phyloP scores from a whole-genome alignment of 2,329 filamentous ascomycete species.

The Paraphoma chrysanthemicola region DNA sequence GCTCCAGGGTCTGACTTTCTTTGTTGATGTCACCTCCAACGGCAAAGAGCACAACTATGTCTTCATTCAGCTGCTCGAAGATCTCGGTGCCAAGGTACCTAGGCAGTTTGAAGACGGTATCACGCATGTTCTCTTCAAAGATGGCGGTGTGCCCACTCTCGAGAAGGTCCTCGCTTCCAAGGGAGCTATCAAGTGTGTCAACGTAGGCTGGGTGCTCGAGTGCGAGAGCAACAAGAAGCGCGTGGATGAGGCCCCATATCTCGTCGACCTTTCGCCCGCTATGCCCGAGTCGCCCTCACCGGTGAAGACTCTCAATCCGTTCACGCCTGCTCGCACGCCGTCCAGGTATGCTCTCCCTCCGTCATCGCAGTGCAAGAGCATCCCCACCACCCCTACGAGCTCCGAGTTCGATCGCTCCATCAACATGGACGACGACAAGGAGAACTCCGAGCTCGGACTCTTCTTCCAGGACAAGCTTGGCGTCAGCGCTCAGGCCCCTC shows the following conservation, averaged over 20 bases:
- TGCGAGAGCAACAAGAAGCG: slow-evolving; percentile 44
- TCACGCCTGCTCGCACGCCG: slow-evolving; percentile 42
- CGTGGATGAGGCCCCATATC: slow-evolving; percentile 42
- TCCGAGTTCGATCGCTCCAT: slow-evolving; percentile 39
- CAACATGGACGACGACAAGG: slow-evolving; percentile 30
- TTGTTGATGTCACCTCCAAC: slow-evolving; percentile 82
- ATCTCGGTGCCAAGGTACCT: slow-evolving; percentile 83
- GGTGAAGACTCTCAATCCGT: slow-evolving; percentile 26
- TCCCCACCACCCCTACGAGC: slow-evolving; percentile 33
- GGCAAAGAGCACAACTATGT: slow-evolving; percentile 66
- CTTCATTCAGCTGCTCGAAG: slow-evolving; percentile 77
- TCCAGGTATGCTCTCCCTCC: slow-evolving; percentile 32
- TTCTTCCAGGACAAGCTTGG: slow-evolving; percentile 52
- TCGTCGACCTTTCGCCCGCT: slow-evolving; percentile 36
- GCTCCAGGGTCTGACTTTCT: slow-evolving; percentile 72
- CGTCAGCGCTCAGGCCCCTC: slow-evolving; percentile 49
- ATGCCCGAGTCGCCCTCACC: slow-evolving; percentile 28
- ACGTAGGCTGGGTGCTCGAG: slow-evolving; percentile 86
- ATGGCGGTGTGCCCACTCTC: slow-evolving; percentile 79
- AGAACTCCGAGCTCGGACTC: slow-evolving; percentile 46
- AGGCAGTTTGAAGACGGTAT: slow-evolving; percentile 74
- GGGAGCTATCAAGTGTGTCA: slow-evolving; percentile 83
- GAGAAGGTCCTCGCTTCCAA: slow-evolving; percentile 78
- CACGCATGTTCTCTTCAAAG: slow-evolving; percentile 90
- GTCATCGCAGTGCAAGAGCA: slow-evolving; percentile 28